Evolutionary conservation across 176 grass and related monocot species (phyloP).

Genomic region (Puya raimondii): DNA sequence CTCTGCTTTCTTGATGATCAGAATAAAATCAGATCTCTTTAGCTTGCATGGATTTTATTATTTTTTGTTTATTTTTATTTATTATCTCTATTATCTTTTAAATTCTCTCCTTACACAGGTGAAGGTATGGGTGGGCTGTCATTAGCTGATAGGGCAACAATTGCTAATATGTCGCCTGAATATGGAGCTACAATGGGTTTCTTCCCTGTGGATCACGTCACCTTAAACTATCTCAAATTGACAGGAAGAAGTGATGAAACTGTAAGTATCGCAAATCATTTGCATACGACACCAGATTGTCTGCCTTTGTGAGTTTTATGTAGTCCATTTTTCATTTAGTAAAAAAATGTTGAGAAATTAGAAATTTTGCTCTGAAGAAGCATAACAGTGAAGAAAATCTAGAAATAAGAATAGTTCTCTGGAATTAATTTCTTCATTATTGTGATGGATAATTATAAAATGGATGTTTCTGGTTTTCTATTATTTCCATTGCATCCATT

Average conservation of each 20-base stretch:
- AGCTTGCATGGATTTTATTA: neutral
- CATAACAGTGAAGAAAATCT: too few species aligned
- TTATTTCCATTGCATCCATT: neutral
- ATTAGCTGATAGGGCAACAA: conserved; percentile 87
- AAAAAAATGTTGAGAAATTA: too few species aligned
- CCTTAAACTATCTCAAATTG: conserved; percentile 87
- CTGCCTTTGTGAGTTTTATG: too few species aligned
- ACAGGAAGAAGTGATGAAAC: conserved; percentile 83
- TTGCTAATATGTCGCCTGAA: conserved; percentile 98
- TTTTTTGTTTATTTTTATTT: neutral
- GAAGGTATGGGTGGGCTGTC: conserved; percentile 89
- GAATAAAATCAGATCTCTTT: conserved; percentile 4
- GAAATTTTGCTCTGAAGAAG: too few species aligned
- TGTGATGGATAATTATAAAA: too few species aligned
- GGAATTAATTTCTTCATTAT: too few species aligned
- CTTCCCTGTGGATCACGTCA: conserved; percentile 93
- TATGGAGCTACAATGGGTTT: conserved; percentile 99
- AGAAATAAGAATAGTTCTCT: too few species aligned
- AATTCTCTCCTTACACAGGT: conserved; percentile 34
- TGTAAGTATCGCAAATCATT: conserved; percentile 20
- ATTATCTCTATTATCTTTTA: conserved; percentile 1
- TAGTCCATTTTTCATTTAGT: too few species aligned
- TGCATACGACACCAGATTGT: too few species aligned
- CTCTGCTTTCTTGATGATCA: conserved; percentile 1
- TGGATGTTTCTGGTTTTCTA: too few species aligned